These are phyloP conservation scores for Coelastrella sp. DNA, from an alignment of 139 green algal genomes.

Conservation along the genomic window DNA sequence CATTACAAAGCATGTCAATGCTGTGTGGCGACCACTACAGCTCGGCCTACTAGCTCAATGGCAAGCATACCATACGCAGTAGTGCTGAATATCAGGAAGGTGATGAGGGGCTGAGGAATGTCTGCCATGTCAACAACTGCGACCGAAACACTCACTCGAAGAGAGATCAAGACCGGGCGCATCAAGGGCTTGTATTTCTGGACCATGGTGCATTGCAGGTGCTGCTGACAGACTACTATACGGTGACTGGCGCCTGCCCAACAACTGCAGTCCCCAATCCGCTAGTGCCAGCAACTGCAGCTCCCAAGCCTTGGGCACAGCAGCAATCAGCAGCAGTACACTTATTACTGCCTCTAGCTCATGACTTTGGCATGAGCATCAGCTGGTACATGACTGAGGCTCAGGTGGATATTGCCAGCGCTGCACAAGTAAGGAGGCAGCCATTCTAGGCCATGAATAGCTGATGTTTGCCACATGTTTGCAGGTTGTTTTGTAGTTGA, in stretches of 20 bases:
- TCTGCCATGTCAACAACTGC: too few species aligned
- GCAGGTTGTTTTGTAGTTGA: too few species aligned
- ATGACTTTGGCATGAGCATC: constrained; percentile 15
- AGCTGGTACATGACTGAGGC: background rate
- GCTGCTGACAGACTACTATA: constrained; percentile 20
- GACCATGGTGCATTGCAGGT: background rate
- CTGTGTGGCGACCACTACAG: too few species aligned
- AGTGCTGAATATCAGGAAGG: too few species aligned
- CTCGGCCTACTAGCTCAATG: too few species aligned
- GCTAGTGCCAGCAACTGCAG: background rate
- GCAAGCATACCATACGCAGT: too few species aligned
- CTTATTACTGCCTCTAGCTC: constrained; percentile 20
- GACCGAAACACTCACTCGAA: background rate
- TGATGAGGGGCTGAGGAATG: too few species aligned
- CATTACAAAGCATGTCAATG: too few species aligned
- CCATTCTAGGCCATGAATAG: background rate
- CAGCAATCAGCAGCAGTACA: background rate
- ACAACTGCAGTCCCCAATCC: background rate
- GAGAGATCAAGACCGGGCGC: background rate
- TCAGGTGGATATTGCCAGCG: constrained; percentile 7
- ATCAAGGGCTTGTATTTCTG: too few species aligned
- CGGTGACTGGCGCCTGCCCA: background rate
- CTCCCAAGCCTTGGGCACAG: background rate
- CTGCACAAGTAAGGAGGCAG: background rate
- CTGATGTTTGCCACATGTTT: too few species aligned